Conservation (phyloP, 495 filamentous ascomycete species). For the Xylaria telfairii region DNA sequence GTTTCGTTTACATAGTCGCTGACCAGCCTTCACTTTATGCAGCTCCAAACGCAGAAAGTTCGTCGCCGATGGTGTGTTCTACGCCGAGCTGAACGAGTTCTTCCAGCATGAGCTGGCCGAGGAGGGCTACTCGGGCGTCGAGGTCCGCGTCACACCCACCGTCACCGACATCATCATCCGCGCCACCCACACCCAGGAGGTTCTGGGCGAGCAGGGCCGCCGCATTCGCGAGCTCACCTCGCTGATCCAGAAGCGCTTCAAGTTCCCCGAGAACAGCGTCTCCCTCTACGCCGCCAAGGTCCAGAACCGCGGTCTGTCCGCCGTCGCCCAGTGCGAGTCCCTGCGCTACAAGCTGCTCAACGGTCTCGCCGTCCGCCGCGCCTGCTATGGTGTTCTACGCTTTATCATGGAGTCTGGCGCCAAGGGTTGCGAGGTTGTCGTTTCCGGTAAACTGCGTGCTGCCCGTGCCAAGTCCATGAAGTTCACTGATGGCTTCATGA, state of each 20-base stretch:
- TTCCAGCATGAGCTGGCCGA: constrained; percentile 99
- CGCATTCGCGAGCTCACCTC: constrained; percentile 99
- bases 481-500: constrained; percentile 99
- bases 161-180: constrained; percentile 99
- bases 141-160: constrained; percentile 99
- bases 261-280: constrained; percentile 99
- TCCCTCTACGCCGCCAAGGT: constrained; percentile 99
- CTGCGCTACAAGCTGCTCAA: constrained; percentile 99
- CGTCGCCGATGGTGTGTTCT: constrained; percentile 99
- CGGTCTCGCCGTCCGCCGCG: constrained; percentile 94
- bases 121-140: constrained; percentile 99
- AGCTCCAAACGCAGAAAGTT: constrained; percentile 99
- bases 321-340: constrained; percentile 99
- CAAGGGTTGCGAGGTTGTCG: constrained; percentile 99
- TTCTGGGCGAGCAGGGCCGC: constrained; percentile 98
- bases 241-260: constrained; percentile 99
- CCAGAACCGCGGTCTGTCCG: constrained; percentile 99
- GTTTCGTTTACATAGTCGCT: constrained; percentile 15
- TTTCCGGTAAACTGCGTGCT: constrained; percentile 97
- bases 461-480: constrained; percentile 99
- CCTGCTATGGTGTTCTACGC: constrained; percentile 98
- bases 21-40: constrained; percentile 25
- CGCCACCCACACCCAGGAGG: constrained; percentile 99
- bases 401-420: constrained; percentile 99
- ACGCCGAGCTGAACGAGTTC: constrained; percentile 99